These are phyloP conservation scores for Aotearoamyces nothofagi DNA, from an alignment of 2,329 filamentous ascomycete genomes.

Conservation along the genomic window DNA sequence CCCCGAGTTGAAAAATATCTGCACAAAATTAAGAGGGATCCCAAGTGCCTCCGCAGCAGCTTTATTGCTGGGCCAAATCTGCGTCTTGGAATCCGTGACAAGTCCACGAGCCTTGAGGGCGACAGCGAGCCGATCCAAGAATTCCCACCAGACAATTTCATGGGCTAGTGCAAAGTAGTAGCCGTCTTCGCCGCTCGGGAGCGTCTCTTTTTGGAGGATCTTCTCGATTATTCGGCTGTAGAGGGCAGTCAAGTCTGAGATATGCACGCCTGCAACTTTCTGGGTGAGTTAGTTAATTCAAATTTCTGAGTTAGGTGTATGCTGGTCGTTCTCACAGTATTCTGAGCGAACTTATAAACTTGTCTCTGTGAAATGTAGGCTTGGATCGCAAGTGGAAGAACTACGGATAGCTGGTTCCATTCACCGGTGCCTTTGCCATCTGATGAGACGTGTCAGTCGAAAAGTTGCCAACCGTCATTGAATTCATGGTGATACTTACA, in stretches of 20 bases:
- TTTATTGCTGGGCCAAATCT: constrained; percentile 11
- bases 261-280: constrained; percentile 10
- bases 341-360: too few relatives aligned
- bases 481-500: too few relatives aligned
- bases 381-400: too few relatives aligned
- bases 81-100: constrained; percentile 8
- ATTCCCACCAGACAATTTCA: constrained; percentile 10
- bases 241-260: constrained; percentile 12
- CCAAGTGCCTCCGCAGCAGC: constrained; percentile 8
- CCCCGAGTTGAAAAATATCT: constrained; percentile 10
- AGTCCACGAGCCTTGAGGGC: constrained; percentile 12
- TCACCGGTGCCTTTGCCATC: too few relatives aligned
- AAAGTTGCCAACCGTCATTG: too few relatives aligned
- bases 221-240: constrained; percentile 11
- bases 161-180: constrained; percentile 13
- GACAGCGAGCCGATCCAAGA: constrained; percentile 8
- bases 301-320: too few relatives aligned
- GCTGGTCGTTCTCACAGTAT: too few relatives aligned
- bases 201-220: constrained; percentile 8
- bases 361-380: too few relatives aligned
- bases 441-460: too few relatives aligned
- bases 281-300: constrained; percentile 7
- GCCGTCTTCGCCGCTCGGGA: constrained; percentile 11
- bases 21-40: constrained; percentile 5
- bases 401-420: too few relatives aligned